phyloP scores from a whole-genome alignment of 2,329 filamentous ascomycete species.

The Gyromitra esculenta region DNA sequence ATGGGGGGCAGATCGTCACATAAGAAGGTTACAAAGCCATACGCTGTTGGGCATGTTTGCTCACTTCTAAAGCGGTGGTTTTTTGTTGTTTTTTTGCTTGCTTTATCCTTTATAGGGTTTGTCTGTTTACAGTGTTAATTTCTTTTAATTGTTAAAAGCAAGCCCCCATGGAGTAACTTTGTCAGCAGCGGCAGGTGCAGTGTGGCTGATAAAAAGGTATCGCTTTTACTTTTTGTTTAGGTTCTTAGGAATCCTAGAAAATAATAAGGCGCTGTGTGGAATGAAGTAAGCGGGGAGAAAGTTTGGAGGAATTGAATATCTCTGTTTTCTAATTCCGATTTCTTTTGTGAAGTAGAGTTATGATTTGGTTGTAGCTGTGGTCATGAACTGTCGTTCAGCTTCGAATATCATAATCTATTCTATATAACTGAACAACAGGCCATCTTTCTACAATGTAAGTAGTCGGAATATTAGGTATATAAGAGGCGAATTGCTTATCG shows the following conservation, averaged over 20 bases:
- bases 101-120: conserved; percentile 15
- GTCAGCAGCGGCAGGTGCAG: not conserved
- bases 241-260: conserved; percentile 8
- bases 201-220: conserved; percentile 10
- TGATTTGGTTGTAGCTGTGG: not conserved
- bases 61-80: not conserved
- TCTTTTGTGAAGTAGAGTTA: not conserved
- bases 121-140: conserved; percentile 22
- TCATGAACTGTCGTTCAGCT: not conserved
- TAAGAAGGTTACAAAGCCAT: conserved; percentile 19
- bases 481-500: too few species aligned
- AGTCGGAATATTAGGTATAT: too few species aligned
- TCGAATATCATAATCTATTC: too few species aligned
- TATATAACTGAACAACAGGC: too few species aligned
- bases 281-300: not conserved
- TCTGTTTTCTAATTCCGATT: conserved; percentile 23
- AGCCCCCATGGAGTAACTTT: not conserved
- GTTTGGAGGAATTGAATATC: conserved; percentile 24
- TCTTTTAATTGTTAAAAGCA: conserved; percentile 3
- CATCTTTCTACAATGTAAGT: too few species aligned
- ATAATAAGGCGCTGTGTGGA: conserved; percentile 14
- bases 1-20: conserved; percentile 34
- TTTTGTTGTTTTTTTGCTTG: conserved; percentile 17
- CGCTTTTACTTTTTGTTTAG: conserved; percentile 9
- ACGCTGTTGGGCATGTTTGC: conserved; percentile 11